Conservation (phyloP, 805 yeast species). For the Myxozyma lipomycoides region DNA sequence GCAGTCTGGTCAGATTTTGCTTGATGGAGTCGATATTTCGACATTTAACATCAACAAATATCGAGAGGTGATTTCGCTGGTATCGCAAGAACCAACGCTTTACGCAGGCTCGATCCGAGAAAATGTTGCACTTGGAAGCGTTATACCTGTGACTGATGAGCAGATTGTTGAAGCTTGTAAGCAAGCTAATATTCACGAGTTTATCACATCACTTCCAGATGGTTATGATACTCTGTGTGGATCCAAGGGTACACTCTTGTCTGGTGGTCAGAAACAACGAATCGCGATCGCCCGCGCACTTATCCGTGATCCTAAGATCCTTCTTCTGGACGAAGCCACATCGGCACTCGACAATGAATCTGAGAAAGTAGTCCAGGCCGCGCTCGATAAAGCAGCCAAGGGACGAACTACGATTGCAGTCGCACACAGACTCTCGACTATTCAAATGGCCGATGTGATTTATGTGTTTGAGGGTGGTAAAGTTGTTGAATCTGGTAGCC, state of each 20-base stretch:
- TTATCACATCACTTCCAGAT: conserved; percentile 51
- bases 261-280: conserved; percentile 66
- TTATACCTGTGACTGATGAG: conserved; percentile 39
- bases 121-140: conserved; percentile 51
- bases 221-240: conserved; percentile 51
- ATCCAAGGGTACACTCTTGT: conserved; percentile 47
- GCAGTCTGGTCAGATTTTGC: conserved; percentile 46
- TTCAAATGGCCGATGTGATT: conserved; percentile 51
- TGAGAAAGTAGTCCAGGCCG: conserved; percentile 61
- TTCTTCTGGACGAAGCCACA: conserved; percentile 57
- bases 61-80: conserved; percentile 54
- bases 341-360: conserved; percentile 56
- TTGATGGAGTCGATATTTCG: conserved; percentile 52
- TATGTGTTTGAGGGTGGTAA: conserved; percentile 52
- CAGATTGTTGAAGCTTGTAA: conserved; percentile 43
- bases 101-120: conserved; percentile 79
- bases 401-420: conserved; percentile 68
- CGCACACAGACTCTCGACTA: conserved; percentile 68
- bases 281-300: conserved; percentile 62
- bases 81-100: conserved; percentile 55
- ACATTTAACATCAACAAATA: conserved; percentile 50
- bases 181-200: conserved; percentile 51
- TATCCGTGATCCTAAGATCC: conserved; percentile 52
- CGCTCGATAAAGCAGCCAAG: conserved; percentile 55
- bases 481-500: conserved; percentile 52